Base-by-base conservation (phyloP, 2,329 filamentous ascomycete species). In the Aspergillus udagawae region DNA sequence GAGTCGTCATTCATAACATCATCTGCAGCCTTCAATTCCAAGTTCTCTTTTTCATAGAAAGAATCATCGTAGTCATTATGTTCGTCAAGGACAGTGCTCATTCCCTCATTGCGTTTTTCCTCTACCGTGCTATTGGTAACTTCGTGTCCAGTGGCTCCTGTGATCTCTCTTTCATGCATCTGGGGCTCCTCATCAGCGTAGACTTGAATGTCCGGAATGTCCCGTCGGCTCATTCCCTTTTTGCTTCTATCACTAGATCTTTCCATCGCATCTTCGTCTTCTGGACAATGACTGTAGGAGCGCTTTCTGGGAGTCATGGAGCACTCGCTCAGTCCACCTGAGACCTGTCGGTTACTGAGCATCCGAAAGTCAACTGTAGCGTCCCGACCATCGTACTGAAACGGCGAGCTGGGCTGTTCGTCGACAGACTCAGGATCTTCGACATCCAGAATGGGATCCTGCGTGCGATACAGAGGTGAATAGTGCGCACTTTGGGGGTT, bases 71-170 rank as follows among this genome's bases (percentile, higher is more conserved):
- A 23, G 4, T 63, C 59, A 49, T 68, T 28, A 23, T 52, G 61
- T n/a, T 63, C 66, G 44, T 70, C 69, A 14, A 70, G 63, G 35
- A 77, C 71, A 48, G 74, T 74, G 62, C 75, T 77, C 74, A 77
- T 77, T 45, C 73, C 73, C 60, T 77, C 75, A 32, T 77, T 72
- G 20, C 63, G 66, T 12, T 63, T 72, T 27, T 76, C 73, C 38
- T 76, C 70, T 49, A 76, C 67, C 52, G 72, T 66, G 52, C 72
- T 76, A 53, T 68, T 70, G 38, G 62, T 70, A 21, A 71, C 67
- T n/a, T 68, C 65, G 28, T 55, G 64, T 20, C 38, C 57, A 21
- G 23, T 38, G 21, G 27, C 51, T 21, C 61, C 57, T 23, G 35
- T 32, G 7, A 60, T 23, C 44, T 57, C 64, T 50, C 61, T 61